Evolutionary conservation across 805 yeast species (phyloP), one percentile per base, ranked within the genome.

Genomic region (Sugiyamaella marilandica): DNA sequence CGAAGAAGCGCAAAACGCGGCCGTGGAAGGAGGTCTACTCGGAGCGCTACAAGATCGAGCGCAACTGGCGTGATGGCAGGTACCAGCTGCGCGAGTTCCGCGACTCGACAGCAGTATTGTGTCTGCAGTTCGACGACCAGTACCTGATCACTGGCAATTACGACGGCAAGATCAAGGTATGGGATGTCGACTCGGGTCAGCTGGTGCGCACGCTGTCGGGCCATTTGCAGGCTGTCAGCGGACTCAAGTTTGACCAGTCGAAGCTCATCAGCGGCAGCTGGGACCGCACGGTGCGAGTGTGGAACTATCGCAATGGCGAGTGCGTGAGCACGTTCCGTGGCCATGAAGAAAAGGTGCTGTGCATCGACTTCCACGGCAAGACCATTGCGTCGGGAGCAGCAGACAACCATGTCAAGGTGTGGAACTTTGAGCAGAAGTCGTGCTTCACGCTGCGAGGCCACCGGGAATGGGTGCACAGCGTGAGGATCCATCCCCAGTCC

Each of bases 11-110:
- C 43, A 73, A 74, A 59, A 82, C 84, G 46, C 77, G 96, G 59
- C 97, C 98, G 2, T 92, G 99, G 99, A 92, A 94, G 64, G 85
- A 87, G 5, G 96, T 92, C 21, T 92, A 94, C 69, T 78, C 88
- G 45, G 99, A 94, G 70, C 76, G 99, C 35, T 92, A 79, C 70
- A 84, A 82, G 68, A 90, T 94, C 55, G 99, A 94, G 68, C 81
- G 87, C 61, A 92, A 94, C 69, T 94, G 99, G 99, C 76, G 99
- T 56, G 83, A 84, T 57, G 97, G 97, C 10, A 71, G 76, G 16
- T 87, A 82, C 69, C 73, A 73, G 29, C 69, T 83, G 21, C 82
- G 77, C 53, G 81, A 76, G 50, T 88, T 90, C 63, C 71, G 74
- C 55, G 96, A 95, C 9, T 79, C 82, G 49, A 96, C 87, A 65